These are phyloP conservation scores for Neurospora sp. DNA, from an alignment of 495 filamentous ascomycete genomes.

Conservation along the genomic window DNA sequence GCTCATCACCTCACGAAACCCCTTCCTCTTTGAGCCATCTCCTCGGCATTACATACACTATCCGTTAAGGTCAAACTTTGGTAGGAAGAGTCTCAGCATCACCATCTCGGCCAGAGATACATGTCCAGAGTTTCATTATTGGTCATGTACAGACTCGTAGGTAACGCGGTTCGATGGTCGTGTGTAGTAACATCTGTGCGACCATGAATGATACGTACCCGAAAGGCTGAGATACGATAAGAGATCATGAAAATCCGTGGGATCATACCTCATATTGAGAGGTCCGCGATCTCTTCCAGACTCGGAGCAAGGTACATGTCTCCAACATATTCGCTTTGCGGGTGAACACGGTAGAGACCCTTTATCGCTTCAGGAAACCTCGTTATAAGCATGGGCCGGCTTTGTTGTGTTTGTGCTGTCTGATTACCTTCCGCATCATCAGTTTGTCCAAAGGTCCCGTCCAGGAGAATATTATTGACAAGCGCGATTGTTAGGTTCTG, in stretches of 20 bases:
- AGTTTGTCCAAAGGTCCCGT: background rate
- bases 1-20: background rate
- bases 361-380: background rate
- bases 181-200: background rate
- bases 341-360: background rate
- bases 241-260: background rate
- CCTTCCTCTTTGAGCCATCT: background rate
- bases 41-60: background rate
- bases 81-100: background rate
- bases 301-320: background rate
- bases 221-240: background rate
- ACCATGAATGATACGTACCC: background rate
- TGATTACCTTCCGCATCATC: background rate
- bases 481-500: background rate
- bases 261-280: background rate
- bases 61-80: background rate
- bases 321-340: background rate
- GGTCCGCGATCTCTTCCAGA: background rate
- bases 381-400: background rate
- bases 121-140: background rate
- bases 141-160: background rate
- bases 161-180: background rate
- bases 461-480: background rate
- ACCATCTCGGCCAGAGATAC: background rate
- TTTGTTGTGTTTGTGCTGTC: background rate